Evolutionary conservation across 140 eudicot species (phyloP).

Genomic region (Senecio squalidus): DNA sequence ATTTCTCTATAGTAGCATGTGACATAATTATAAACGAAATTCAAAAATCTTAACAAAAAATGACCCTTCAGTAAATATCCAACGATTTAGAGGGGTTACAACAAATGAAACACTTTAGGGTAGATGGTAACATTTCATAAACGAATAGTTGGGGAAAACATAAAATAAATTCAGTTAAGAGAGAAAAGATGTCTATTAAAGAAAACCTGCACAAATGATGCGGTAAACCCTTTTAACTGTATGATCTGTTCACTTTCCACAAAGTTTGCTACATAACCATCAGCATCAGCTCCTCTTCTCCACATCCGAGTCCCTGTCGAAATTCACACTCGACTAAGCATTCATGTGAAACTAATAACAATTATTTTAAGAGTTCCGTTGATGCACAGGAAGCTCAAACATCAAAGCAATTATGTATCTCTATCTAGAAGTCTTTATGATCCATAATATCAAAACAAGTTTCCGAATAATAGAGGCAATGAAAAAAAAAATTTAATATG

Average conservation of each 20-base stretch:
- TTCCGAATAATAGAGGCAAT: too few species aligned
- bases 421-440: too few species aligned
- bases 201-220: slow-evolving; percentile 88
- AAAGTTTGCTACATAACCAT: slow-evolving; percentile 94
- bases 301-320: slow-evolving; percentile 90
- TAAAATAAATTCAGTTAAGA: too few species aligned
- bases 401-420: too few species aligned
- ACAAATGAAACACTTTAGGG: too few species aligned
- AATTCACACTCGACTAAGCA: slow-evolving; percentile 5
- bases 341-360: background rate
- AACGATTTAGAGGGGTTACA: too few species aligned
- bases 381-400: too few species aligned
- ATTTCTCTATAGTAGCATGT: background rate
- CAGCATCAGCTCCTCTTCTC: slow-evolving; percentile 99
- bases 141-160: background rate
- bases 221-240: slow-evolving; percentile 67
- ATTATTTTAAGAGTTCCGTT: too few species aligned
- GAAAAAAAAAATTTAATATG: too few species aligned
- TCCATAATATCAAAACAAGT: too few species aligned
- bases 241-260: slow-evolving; percentile 91
- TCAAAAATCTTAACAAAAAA: too few species aligned
- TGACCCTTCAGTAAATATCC: too few species aligned
- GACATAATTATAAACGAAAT: background rate
- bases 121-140: background rate
- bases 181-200: background rate